Evolutionary conservation across 1,284 basidiomycete genomes (phyloP).

Genomic region (Ustilago bromivora): DNA sequence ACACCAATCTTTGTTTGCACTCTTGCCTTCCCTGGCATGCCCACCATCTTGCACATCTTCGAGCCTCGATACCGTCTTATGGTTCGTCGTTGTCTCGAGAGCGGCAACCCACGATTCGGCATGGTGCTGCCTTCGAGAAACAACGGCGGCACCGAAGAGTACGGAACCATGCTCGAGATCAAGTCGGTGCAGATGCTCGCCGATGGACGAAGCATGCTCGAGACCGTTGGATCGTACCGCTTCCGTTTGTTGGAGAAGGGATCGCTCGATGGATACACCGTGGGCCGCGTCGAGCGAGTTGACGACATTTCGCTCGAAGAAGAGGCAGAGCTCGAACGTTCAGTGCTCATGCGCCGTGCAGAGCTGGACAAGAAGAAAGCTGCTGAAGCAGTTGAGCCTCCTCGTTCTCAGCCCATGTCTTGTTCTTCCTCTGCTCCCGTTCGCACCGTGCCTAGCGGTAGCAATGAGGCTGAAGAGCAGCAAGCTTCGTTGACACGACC

Average conservation of each 20-base stretch:
- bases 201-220: conserved; percentile 89
- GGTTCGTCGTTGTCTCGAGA: conserved; percentile 89
- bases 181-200: conserved; percentile 84
- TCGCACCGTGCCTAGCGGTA: background rate
- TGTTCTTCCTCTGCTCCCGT: conserved; percentile 24
- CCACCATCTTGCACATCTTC: conserved; percentile 89
- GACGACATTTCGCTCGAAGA: conserved; percentile 58
- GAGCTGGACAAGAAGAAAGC: conserved; percentile 44
- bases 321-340: conserved; percentile 49
- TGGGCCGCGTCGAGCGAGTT: conserved; percentile 79
- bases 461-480: background rate
- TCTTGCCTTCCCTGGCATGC: conserved; percentile 88
- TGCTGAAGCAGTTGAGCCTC: conserved; percentile 17
- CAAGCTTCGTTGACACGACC: conserved; percentile 10
- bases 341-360: conserved; percentile 29
- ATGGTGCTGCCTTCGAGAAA: conserved; percentile 82
- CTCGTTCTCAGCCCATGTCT: conserved; percentile 17
- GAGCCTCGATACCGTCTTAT: conserved; percentile 91
- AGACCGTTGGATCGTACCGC: conserved; percentile 84
- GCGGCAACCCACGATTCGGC: conserved; percentile 80
- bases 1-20: conserved; percentile 92
- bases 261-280: conserved; percentile 82
- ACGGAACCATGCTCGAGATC: conserved; percentile 93
- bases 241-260: conserved; percentile 86
- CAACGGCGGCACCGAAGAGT: conserved; percentile 74